Base-by-base conservation (phyloP, 75 land plant genomes). In the Selaginella tamariscina region DNA sequence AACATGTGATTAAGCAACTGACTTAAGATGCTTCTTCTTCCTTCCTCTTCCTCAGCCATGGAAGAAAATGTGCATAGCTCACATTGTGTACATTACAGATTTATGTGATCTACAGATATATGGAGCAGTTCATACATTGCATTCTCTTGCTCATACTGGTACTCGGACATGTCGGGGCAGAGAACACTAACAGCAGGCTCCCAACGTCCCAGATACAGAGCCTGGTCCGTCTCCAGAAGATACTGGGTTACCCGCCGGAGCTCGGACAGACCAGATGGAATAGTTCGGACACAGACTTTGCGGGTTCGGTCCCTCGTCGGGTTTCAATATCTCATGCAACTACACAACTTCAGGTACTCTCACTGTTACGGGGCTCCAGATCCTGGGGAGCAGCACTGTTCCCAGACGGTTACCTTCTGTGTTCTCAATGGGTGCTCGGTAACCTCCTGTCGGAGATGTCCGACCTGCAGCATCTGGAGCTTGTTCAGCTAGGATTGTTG, bases 401-500 rank as follows among this genome's bases (percentile, higher is more conserved):
- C 39, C 68, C 83, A 23, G 64, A 33, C 27, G 77, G 26, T 73
- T 89, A 0, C 83, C 98, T 0, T 22, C 68, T 2, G 65, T 32
- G 1, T 95, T 91, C 82, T 80, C 85, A 24, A 60, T 73, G 21
- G 84, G 56, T 84, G 0, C 79, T 95, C 32, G 83, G 83, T 71
- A 78, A 81, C 21, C 74, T 68, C 24, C 73, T 95, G 54, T 55
- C 83, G 0, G 73, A 73, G 69, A 79, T 95, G 62, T 70, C 82
- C 0, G 68, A 74, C 30, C 65, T 95, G 65, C 72, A 71, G 56
- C 31, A 66, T 0, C 70, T 87, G 55, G 78, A 86, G 9, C 77
- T 95, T 0, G 83, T 83, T 2, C 79, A 84, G 0, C 62, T 95
- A 33, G 99, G 99, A 1, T 30, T 95, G 9, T 95, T 96, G 99